Base-by-base conservation (phyloP, 768 basidiomycete genomes). In the Tremella fuciformis region DNA sequence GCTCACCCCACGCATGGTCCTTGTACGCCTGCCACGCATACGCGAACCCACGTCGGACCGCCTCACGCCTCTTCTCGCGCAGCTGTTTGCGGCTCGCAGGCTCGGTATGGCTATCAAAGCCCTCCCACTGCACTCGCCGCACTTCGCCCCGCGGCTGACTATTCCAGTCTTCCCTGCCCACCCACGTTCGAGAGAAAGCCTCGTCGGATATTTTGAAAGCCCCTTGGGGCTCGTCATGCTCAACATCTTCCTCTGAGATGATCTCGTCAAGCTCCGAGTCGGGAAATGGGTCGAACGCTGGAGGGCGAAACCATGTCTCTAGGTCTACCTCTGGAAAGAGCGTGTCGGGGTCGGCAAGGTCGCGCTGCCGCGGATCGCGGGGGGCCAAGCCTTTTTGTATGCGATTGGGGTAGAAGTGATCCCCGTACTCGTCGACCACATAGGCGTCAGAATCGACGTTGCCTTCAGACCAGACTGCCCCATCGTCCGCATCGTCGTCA, bases 21-120 rank as follows among this genome's bases (percentile, higher is more conserved):
- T 77, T 77, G 51, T 77, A 77, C 15, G 59, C 67, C 48, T 77
- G 71, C 76, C 76, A 77, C 55, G 70, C 70, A 44, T 67, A 63
- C 42, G 59, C 69, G 56, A 77, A 77, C 13, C 70, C 74, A 34
- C 74, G 57, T 49, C 57, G 72, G 37, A 77, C 70, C 19, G 75
- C 76, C 38, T 77, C 74, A 16, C 62, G 65, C 40, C 78, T 61
- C 50, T 71, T 58, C 37, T 63, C 60, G 37, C 69, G 65, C 34
- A 67, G 29, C 48, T 53, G 34, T 50, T 38, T 64, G 47, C 75
- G 56, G 19, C 58, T 41, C 26, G 25, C 40, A 11, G 47, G 63
- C 55, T 73, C 70, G 4, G 4, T 4, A 58, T 57, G 51, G 22
- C 26, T 18, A 21, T 55, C 47, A 53, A 74, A 72, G 4, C 69